phyloP scores from a whole-genome alignment of 2,329 filamentous ascomycete species.

The Stemphylium lycopersici region DNA sequence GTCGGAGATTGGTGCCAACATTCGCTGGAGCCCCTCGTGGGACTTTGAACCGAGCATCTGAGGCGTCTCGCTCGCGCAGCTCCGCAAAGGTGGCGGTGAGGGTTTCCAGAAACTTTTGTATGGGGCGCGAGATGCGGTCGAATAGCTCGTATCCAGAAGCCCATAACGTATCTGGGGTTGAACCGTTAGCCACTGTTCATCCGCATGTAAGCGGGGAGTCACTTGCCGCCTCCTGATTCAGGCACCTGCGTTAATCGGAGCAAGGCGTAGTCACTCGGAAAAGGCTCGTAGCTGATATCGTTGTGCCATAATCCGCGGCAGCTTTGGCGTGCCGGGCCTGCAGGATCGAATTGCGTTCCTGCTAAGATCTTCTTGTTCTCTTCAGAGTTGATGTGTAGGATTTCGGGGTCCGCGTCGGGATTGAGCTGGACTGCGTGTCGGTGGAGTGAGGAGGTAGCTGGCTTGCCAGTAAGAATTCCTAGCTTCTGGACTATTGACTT shows the following conservation, averaged over 20 bases:
- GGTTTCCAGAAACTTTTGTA: conserved; percentile 29
- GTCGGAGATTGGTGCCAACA: conserved; percentile 24
- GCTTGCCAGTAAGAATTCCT: conserved; percentile 55
- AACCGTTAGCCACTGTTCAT: no score
- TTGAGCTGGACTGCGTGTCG: conserved; percentile 60
- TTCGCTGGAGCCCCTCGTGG: conserved; percentile 33
- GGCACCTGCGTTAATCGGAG: conserved; percentile 55
- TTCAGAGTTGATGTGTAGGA: conserved; percentile 45
- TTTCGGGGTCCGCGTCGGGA: conserved; percentile 36
- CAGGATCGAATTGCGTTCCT: conserved; percentile 14
- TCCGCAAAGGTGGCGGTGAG: conserved; percentile 35
- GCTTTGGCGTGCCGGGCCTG: not conserved
- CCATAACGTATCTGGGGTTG: conserved; percentile 48
- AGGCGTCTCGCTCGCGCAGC: conserved; percentile 25
- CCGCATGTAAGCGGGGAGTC: no score
- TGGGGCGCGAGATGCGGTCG: conserved; percentile 34
- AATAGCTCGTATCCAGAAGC: conserved; percentile 52
- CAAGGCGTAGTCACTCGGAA: conserved; percentile 68
- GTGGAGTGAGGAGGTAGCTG: conserved; percentile 60
- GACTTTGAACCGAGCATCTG: conserved; percentile 14
- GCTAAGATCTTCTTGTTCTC: conserved; percentile 33
- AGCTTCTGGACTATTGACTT: conserved; percentile 52
- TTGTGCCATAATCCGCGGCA: conserved; percentile 60
- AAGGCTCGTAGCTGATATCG: conserved; percentile 69
- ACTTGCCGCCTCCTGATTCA: conserved; percentile 31